These are phyloP conservation scores for Ogataea populi-albae DNA, from an alignment of 805 yeast species.

Conservation along the genomic window DNA sequence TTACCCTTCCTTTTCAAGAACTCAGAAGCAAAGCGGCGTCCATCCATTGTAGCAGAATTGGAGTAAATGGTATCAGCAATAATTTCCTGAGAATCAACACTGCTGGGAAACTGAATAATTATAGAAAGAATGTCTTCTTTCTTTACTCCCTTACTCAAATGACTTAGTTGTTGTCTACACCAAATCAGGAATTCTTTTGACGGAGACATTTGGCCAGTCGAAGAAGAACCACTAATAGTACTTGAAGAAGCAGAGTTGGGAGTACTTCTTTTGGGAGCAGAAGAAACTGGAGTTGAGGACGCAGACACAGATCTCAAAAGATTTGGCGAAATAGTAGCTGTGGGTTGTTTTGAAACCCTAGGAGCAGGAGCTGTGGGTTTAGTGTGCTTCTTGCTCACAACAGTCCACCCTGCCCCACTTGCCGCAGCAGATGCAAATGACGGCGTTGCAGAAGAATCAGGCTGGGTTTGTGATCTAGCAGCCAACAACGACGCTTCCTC, in stretches of 20 bases:
- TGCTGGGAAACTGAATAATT: slow-evolving; percentile 75
- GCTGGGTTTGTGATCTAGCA: slow-evolving; percentile 29
- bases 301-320: slow-evolving; percentile 37
- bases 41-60: slow-evolving; percentile 87
- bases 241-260: slow-evolving; percentile 3
- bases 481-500: slow-evolving; percentile 43
- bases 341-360: slow-evolving; percentile 17
- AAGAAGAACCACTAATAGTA: slow-evolving; percentile 18
- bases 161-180: slow-evolving; percentile 66
- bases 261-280: slow-evolving; percentile 15
- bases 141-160: slow-evolving; percentile 71
- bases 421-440: slow-evolving; percentile 28
- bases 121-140: slow-evolving; percentile 76
- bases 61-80: slow-evolving; percentile 91
- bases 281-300: slow-evolving; percentile 17
- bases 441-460: slow-evolving; percentile 18
- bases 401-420: slow-evolving; percentile 34
- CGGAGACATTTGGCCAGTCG: slow-evolving; percentile 36
- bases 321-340: slow-evolving; percentile 31
- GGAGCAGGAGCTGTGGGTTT: slow-evolving; percentile 22
- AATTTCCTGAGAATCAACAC: slow-evolving; percentile 72
- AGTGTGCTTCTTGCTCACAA: slow-evolving; percentile 37
- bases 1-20: slow-evolving; percentile 73
- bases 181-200: slow-evolving; percentile 66
- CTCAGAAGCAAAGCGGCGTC: slow-evolving; percentile 89